Percentiles rank a stretch among this genome's conserved stretches.
Conservation (phyloP, 805 yeast genomes). For the Candida odintsovae region DNA sequence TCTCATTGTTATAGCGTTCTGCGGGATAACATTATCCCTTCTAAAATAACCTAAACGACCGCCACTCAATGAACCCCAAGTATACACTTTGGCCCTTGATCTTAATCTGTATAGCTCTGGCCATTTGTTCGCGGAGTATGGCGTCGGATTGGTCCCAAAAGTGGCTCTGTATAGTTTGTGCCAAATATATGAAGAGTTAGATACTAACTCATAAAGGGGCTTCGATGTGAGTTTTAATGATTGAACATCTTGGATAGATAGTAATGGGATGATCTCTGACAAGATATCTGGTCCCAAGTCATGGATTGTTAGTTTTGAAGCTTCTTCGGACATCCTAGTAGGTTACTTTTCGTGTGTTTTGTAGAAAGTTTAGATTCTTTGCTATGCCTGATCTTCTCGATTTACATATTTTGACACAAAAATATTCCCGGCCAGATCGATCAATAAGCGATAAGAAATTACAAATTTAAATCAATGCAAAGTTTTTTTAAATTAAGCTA, state of each 20-base stretch:
- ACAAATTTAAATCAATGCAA: background rate
- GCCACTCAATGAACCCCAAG: slow-evolving; percentile 44
- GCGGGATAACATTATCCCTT: slow-evolving; percentile 10
- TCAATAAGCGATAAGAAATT: background rate
- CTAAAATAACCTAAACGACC: slow-evolving; percentile 43
- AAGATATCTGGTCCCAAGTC: background rate
- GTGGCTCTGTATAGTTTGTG: slow-evolving; percentile 36
- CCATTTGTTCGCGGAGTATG: slow-evolving; percentile 42
- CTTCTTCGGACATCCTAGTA: background rate
- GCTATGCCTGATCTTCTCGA: too few species aligned
- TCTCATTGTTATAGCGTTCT: background rate
- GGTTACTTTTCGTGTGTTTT: background rate
- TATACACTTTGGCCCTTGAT: slow-evolving; percentile 33
- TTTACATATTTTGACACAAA: too few species aligned
- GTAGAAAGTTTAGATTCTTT: too few species aligned
- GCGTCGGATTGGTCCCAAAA: slow-evolving; percentile 40
- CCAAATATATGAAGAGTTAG: slow-evolving; percentile 39
- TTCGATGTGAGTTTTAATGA: slow-evolving; percentile 35
- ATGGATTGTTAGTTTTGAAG: background rate
- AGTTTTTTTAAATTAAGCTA: background rate
- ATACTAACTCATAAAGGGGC: slow-evolving; percentile 28
- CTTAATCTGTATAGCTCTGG: slow-evolving; percentile 39
- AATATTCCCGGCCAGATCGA: too few species aligned
- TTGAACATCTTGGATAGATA: slow-evolving; percentile 30
- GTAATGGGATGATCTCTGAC: slow-evolving; percentile 24